Percentiles rank a stretch among this genome's conserved stretches.
Conservation (phyloP, 2,329 filamentous ascomycete species). For the Sporothrix pseudoabietina region DNA sequence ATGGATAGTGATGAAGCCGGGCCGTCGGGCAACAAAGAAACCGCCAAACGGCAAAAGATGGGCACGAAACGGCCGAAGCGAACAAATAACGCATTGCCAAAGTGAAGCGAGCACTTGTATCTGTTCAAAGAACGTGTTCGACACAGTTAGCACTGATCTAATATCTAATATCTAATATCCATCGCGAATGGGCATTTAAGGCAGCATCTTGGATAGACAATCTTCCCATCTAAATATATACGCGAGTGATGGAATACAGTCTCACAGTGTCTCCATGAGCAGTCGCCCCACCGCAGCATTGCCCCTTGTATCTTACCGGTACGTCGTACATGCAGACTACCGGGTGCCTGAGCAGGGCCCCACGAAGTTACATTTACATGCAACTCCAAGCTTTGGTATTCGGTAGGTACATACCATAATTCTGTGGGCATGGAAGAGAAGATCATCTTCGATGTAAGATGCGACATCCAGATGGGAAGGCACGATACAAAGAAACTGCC, state of each 20-base stretch:
- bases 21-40: not conserved
- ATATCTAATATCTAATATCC: not conserved
- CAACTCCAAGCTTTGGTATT: not conserved
- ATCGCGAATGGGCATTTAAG: not conserved
- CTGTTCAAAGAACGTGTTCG: not conserved
- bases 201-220: not conserved
- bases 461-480: not conserved
- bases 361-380: not conserved
- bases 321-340: slow-evolving; percentile 3
- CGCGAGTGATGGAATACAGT: not conserved
- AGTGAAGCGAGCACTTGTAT: not conserved
- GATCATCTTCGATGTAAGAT: not conserved
- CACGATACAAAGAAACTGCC: not conserved
- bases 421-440: not conserved
- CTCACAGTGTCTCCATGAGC: not conserved
- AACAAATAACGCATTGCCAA: not conserved
- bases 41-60: not conserved
- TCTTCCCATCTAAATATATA: not conserved
- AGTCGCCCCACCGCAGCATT: not conserved
- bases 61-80: not conserved
- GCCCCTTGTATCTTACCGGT: not conserved
- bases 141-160: not conserved
- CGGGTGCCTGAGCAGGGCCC: not conserved
- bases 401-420: too few species aligned
- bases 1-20: not conserved